Percentiles rank a stretch among this genome's conserved stretches.
These are phyloP conservation scores for Vickermania ingenoplastis DNA, from an alignment of 208 protist genomes.

Conservation along the genomic window DNA sequence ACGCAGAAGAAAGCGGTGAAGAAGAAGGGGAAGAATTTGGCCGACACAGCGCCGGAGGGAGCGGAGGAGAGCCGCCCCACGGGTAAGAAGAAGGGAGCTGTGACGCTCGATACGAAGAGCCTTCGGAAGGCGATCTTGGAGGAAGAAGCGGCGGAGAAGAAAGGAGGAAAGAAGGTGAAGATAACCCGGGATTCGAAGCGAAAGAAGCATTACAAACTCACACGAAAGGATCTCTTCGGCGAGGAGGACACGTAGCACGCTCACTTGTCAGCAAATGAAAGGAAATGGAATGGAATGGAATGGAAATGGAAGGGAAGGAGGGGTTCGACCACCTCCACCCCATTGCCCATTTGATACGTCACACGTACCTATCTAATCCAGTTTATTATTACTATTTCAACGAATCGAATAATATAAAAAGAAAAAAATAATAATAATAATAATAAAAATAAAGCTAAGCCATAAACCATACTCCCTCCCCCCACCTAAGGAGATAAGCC, in stretches of 20 bases:
- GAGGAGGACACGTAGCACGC: slow-evolving; percentile 18
- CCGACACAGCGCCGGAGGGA: slow-evolving; percentile 1
- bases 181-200: slow-evolving; percentile 59
- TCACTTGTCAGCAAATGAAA: slow-evolving; percentile 1
- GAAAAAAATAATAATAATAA: too few relatives aligned
- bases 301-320: background rate
- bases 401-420: too few relatives aligned
- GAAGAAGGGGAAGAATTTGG: slow-evolving; percentile 15
- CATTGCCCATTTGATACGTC: too few relatives aligned
- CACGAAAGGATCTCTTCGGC: slow-evolving; percentile 61
- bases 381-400: too few relatives aligned
- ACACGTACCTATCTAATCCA: too few relatives aligned
- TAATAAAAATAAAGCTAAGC: too few relatives aligned
- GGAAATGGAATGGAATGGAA: background rate
- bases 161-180: slow-evolving; percentile 25
- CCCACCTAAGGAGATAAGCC: too few relatives aligned
- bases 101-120: slow-evolving; percentile 8
- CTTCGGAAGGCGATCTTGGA: slow-evolving; percentile 5
- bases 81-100: background rate
- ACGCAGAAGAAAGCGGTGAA: slow-evolving; percentile 16
- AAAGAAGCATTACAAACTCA: slow-evolving; percentile 79
- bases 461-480: too few relatives aligned
- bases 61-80: slow-evolving; percentile 7
- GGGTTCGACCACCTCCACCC: too few relatives aligned
- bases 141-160: slow-evolving; percentile 15